A percentile compares a stretch with the other conserved stretches of the same genome.
phyloP scores from a whole-genome alignment of 805 yeast genomes.

The Starmerella riodocensis region DNA sequence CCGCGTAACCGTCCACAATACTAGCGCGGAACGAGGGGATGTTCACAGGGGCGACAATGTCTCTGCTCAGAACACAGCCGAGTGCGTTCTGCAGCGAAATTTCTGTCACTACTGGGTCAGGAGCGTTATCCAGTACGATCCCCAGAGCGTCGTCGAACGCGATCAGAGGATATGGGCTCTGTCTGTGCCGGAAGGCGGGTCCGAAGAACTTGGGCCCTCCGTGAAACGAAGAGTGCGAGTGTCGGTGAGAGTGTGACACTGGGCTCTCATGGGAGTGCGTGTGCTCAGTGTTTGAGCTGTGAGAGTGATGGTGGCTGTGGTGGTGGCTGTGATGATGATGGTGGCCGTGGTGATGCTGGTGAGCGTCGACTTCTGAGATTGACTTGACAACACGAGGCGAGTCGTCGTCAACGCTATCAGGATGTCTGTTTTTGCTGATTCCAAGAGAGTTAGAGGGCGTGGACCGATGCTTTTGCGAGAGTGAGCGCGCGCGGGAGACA shows the following conservation, averaged over 20 bases:
- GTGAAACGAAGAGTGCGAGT: conserved; percentile 14
- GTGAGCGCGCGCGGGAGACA: too few relatives aligned
- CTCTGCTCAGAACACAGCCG: conserved; percentile 35
- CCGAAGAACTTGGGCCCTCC: conserved; percentile 30
- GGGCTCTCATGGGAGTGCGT: conserved; percentile 7
- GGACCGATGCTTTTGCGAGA: too few relatives aligned
- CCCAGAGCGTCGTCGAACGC: conserved; percentile 32
- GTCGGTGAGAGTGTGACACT: conserved; percentile 12
- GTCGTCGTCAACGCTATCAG: too few relatives aligned
- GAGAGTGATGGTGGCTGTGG: neutral
- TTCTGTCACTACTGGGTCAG: conserved; percentile 21
- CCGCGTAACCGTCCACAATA: conserved; percentile 47
- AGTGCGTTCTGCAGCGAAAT: conserved; percentile 26
- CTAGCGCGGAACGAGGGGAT: conserved; percentile 43
- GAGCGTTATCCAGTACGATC: conserved; percentile 28
- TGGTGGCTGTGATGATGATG: neutral
- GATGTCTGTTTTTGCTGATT: neutral
- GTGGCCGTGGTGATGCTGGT: neutral
- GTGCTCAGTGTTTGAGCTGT: neutral
- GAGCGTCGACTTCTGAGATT: neutral
- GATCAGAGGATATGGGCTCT: conserved; percentile 39
- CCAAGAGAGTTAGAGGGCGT: too few relatives aligned
- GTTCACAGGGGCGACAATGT: conserved; percentile 29
- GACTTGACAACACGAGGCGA: too few relatives aligned
- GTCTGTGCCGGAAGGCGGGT: conserved; percentile 36